These are phyloP conservation scores for Bidens hawaiensis DNA, from an alignment of 140 eudicot species.

Conservation along the genomic window DNA sequence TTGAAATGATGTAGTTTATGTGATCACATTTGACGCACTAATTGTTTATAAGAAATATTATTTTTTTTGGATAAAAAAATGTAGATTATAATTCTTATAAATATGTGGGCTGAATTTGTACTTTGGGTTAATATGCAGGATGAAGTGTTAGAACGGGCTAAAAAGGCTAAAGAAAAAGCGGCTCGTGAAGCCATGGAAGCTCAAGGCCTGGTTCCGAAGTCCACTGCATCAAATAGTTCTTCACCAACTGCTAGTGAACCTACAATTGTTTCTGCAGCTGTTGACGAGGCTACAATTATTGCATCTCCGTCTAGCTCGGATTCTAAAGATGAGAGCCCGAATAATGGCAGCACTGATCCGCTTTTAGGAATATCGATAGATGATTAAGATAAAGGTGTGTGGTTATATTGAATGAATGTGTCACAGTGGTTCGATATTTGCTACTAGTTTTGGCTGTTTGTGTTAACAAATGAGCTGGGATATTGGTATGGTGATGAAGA, in stretches of 20 bases:
- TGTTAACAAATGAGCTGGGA: conserved; percentile 15
- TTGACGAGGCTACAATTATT: conserved; percentile 22
- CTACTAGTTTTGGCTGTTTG: conserved; percentile 22
- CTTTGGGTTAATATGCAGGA: conserved; percentile 42
- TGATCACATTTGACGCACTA: neutral
- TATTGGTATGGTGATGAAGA: no score
- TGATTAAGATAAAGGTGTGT: conserved; percentile 21
- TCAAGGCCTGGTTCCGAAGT: conserved; percentile 44
- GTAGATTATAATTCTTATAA: neutral
- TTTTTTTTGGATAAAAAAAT: neutral
- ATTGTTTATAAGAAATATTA: neutral
- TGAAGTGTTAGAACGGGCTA: conserved; percentile 76
- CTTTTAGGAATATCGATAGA: conserved; percentile 30
- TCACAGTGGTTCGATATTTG: neutral
- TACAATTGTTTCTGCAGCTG: conserved; percentile 12
- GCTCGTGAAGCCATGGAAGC: conserved; percentile 74
- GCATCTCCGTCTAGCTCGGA: conserved; percentile 27
- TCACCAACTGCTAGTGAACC: conserved; percentile 23
- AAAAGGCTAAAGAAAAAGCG: conserved; percentile 72
- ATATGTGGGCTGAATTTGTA: neutral
- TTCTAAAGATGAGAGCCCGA: conserved; percentile 19
- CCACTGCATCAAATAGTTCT: conserved; percentile 21
- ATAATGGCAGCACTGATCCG: conserved; percentile 23
- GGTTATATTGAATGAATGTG: neutral
- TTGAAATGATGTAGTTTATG: neutral